phyloP scores from a whole-genome alignment of 345 rosid genomes.

The Ceriops decandra region DNA sequence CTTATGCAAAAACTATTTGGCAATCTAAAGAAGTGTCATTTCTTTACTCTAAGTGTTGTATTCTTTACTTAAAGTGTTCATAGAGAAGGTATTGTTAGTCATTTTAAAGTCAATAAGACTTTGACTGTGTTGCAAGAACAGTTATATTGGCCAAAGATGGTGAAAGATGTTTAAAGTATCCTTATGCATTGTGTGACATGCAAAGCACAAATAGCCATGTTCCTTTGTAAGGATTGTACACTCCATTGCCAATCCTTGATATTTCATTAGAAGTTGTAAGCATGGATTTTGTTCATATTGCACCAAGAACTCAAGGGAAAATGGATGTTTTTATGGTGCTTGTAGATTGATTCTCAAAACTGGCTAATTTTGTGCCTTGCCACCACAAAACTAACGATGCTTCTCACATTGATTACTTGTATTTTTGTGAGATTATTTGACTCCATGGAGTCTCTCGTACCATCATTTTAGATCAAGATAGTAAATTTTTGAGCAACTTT shows the following conservation, averaged over 20 bases:
- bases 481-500: not conserved
- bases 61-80: not conserved
- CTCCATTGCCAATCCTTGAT: not conserved
- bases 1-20: not conserved
- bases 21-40: not conserved
- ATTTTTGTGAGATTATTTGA: not conserved
- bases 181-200: not conserved
- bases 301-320: not conserved
- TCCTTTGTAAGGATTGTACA: not conserved
- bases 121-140: not conserved
- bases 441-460: not conserved
- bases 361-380: conserved; percentile 9
- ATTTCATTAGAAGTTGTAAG: conserved; percentile 1
- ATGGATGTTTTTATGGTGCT: not conserved
- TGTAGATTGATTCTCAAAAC: not conserved
- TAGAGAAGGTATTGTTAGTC: not conserved
- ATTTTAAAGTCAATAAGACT: conserved; percentile 3
- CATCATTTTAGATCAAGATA: not conserved
- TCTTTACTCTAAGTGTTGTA: too few species aligned
- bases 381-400: not conserved
- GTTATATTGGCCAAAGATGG: not conserved
- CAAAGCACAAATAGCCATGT: not conserved
- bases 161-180: not conserved
- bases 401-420: not conserved
- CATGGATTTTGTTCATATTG: conserved; percentile 3